A percentile compares a stretch with the other conserved stretches of the same genome.
Conservation (phyloP, 1,284 basidiomycete species). For the Apiotrichum gracile region DNA sequence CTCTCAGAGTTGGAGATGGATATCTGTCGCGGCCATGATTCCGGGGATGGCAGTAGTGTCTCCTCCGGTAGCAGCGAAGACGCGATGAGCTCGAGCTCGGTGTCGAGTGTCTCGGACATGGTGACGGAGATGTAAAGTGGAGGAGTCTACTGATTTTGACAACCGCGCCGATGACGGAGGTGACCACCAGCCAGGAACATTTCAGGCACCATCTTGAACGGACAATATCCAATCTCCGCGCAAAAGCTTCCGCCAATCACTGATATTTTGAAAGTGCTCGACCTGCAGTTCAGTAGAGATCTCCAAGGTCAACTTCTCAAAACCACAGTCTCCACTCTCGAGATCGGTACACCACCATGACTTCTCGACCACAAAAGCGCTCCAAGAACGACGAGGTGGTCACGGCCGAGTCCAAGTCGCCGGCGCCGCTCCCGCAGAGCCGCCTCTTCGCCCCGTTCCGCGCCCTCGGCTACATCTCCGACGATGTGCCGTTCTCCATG, state of each 20-base stretch:
- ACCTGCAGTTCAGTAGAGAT: neutral
- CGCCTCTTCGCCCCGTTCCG: constrained; percentile 88
- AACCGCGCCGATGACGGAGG: too few relatives aligned
- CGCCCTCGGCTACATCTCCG: constrained; percentile 86
- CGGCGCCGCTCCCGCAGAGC: constrained; percentile 18
- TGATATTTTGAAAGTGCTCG: neutral
- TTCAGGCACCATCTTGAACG: too few relatives aligned
- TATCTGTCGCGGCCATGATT: constrained; percentile 17
- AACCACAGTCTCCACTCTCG: neutral
- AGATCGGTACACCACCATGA: neutral
- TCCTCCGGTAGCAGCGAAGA: constrained; percentile 61
- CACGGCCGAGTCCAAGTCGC: neutral
- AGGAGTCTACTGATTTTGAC: too few relatives aligned
- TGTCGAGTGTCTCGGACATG: constrained; percentile 18
- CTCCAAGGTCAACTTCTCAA: neutral
- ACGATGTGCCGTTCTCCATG: constrained; percentile 81
- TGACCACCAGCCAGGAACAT: too few relatives aligned
- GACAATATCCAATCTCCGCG: too few relatives aligned
- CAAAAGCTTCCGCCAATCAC: neutral
- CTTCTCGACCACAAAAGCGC: constrained; percentile 16
- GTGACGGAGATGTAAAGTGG: neutral
- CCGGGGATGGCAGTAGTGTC: constrained; percentile 44
- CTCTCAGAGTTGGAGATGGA: constrained; percentile 48
- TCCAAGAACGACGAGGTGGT: constrained; percentile 8
- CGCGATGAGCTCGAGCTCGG: constrained; percentile 41